Percentiles rank a stretch among this genome's conserved stretches.
These are phyloP conservation scores for carrot (Daucus carota) DNA, from an alignment of 129 eudicot species.

Conservation along the genomic window DNA sequence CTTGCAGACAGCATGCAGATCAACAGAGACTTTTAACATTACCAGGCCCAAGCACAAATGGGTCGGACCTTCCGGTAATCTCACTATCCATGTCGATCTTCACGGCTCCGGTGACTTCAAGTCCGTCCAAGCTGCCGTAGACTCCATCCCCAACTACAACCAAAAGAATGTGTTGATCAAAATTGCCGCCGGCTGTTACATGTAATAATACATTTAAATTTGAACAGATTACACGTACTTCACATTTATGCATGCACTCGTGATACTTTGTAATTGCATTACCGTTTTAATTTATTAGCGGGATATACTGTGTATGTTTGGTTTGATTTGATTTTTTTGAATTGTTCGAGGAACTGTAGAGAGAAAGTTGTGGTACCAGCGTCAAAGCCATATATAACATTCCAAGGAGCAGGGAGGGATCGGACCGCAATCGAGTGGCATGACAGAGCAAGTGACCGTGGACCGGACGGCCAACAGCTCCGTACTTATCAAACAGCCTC, in stretches of 20 bases:
- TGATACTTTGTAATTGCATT: too few relatives aligned
- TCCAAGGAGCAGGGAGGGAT: slow-evolving; percentile 79
- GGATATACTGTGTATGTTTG: background rate
- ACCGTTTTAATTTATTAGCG: too few relatives aligned
- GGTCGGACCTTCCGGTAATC: slow-evolving; percentile 83
- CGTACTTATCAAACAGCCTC: slow-evolving; percentile 96
- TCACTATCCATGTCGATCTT: slow-evolving; percentile 50
- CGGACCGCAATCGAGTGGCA: slow-evolving; percentile 91
- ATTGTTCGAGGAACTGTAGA: slow-evolving; percentile 20
- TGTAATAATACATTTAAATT: slow-evolving; percentile 46
- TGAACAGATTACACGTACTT: too few relatives aligned
- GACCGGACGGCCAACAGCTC: slow-evolving; percentile 79
- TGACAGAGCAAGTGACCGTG: slow-evolving; percentile 82
- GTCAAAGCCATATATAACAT: slow-evolving; percentile 75
- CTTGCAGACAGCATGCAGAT: background rate
- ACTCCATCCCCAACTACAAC: slow-evolving; percentile 59
- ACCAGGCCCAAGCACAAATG: slow-evolving; percentile 49
- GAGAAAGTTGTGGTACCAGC: slow-evolving; percentile 96
- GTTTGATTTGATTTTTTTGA: background rate
- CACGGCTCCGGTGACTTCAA: slow-evolving; percentile 59
- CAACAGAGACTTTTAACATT: slow-evolving; percentile 7
- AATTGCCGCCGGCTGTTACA: slow-evolving; percentile 63
- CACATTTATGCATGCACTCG: too few relatives aligned
- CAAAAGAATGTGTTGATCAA: slow-evolving; percentile 51
- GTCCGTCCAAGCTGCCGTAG: slow-evolving; percentile 76